A percentile compares a stretch with the other conserved stretches of the same genome.
Conservation (phyloP, 352 stramenopile species). For the Phytophthora citrophthora region DNA sequence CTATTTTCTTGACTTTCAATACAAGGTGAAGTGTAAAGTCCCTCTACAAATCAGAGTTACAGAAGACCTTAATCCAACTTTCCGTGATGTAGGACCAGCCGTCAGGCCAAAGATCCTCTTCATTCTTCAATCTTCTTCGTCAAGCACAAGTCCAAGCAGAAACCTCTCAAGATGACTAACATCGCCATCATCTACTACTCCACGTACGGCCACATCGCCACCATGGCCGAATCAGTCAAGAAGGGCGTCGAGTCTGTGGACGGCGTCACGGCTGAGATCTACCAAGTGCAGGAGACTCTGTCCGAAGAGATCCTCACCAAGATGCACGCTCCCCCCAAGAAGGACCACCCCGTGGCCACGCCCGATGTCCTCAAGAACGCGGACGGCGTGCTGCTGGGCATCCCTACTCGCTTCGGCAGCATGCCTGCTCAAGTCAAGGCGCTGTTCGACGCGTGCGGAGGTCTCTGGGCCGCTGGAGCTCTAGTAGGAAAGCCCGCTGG, state of each 20-base stretch:
- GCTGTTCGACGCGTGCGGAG: constrained; percentile 89
- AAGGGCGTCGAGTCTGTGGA: constrained; percentile 70
- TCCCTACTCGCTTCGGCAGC: constrained; percentile 85
- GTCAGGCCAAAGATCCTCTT: constrained; percentile 1
- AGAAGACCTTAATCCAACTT: background rate
- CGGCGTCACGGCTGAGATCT: constrained; percentile 69
- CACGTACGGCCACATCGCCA: constrained; percentile 85
- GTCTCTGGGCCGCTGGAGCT: constrained; percentile 81
- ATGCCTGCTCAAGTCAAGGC: constrained; percentile 89
- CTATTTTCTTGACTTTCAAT: constrained; percentile 3
- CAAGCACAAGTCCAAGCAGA: constrained; percentile 26
- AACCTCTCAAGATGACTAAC: constrained; percentile 50
- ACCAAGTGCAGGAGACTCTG: constrained; percentile 85
- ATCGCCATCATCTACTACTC: constrained; percentile 89
- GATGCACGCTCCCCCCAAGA: constrained; percentile 86
- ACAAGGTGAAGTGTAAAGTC: background rate
- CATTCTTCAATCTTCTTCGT: constrained; percentile 36
- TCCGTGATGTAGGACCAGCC: constrained; percentile 16
- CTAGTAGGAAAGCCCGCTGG: constrained; percentile 89
- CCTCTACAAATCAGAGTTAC: constrained; percentile 7
- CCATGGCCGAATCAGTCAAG: constrained; percentile 80
- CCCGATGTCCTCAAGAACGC: constrained; percentile 67
- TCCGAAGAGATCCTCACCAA: constrained; percentile 78
- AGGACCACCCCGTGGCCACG: constrained; percentile 67
- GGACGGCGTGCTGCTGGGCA: constrained; percentile 89